Conservation (phyloP, 495 filamentous ascomycete species). For the Tuber microsphaerosporum region DNA sequence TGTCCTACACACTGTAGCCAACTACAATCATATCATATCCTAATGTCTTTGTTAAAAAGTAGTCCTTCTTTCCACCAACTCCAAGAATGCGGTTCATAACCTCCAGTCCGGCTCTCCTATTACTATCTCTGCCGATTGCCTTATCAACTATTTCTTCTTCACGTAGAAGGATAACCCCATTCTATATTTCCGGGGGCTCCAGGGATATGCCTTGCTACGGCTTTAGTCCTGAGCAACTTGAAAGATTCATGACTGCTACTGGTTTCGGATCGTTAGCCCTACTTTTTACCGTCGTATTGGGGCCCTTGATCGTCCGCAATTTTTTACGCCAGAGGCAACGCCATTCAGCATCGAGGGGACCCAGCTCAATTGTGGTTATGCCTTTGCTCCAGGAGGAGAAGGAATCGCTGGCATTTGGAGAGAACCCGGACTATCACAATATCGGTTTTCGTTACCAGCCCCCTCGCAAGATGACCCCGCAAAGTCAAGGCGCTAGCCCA, state of each 20-base stretch:
- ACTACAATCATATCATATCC: slow-evolving; percentile 1
- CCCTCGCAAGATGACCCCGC: not conserved
- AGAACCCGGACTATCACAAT: slow-evolving; percentile 31
- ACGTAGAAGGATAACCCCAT: not conserved
- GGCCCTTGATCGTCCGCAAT: slow-evolving; percentile 23
- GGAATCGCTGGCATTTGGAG: slow-evolving; percentile 21
- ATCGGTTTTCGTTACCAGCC: not conserved
- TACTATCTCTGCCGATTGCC: not conserved
- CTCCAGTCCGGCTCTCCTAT: not conserved
- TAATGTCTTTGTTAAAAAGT: slow-evolving; percentile 1
- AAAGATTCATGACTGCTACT: slow-evolving; percentile 15
- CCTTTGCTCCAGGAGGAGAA: slow-evolving; percentile 2
- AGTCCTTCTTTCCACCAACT: not conserved
- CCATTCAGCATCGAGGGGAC: not conserved
- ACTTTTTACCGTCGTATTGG: slow-evolving; percentile 21
- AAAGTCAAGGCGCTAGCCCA: not conserved
- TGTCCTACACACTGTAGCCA: not conserved
- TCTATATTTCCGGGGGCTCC: not conserved
- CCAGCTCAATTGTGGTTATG: not conserved
- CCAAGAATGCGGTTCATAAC: not conserved
- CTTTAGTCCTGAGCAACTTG: slow-evolving; percentile 19
- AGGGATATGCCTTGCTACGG: slow-evolving; percentile 9
- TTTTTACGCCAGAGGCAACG: slow-evolving; percentile 16
- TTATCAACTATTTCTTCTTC: not conserved
- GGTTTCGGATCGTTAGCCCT: slow-evolving; percentile 19